These are phyloP conservation scores for Cladorrhinum samala DNA, from an alignment of 495 filamentous ascomycete species.

Conservation along the genomic window DNA sequence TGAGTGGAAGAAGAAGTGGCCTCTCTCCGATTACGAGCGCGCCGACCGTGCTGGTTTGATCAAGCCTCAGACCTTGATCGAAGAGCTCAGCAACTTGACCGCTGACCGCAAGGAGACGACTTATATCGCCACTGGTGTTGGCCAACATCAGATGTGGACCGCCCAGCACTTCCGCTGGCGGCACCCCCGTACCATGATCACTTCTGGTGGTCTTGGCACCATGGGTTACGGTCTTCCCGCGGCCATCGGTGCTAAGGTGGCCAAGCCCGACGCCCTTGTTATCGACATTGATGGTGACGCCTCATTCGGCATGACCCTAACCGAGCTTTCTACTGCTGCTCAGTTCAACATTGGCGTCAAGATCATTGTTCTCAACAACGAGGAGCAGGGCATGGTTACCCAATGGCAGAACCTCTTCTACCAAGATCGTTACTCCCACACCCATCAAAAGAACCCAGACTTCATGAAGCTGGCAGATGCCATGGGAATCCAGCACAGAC, in stretches of 20 bases:
- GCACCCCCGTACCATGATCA: constrained; percentile 79
- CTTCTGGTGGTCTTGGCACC: constrained; percentile 86
- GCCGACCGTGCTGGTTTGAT: constrained; percentile 64
- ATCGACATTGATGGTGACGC: constrained; percentile 95
- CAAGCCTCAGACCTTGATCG: constrained; percentile 83
- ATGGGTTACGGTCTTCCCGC: constrained; percentile 94
- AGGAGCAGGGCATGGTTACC: constrained; percentile 95
- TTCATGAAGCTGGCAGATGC: constrained; percentile 80
- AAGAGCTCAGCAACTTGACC: constrained; percentile 71
- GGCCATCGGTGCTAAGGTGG: constrained; percentile 91
- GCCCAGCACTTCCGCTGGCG: constrained; percentile 93
- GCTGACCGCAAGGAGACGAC: constrained; percentile 68
- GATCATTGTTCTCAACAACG: constrained; percentile 88
- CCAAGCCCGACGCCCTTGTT: constrained; percentile 74
- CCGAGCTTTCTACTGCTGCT: constrained; percentile 79
- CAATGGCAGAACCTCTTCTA: constrained; percentile 96
- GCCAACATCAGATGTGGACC: constrained; percentile 97
- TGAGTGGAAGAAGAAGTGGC: constrained; percentile 81
- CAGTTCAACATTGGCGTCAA: constrained; percentile 94
- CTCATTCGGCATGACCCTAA: constrained; percentile 94
- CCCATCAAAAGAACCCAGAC: constrained; percentile 83
- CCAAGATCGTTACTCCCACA: constrained; percentile 85
- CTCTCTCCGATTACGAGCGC: constrained; percentile 66
- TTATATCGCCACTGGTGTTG: constrained; percentile 85
- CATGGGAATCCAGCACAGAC: constrained; percentile 69